A percentile compares a stretch with the other conserved stretches of the same genome.
Evolutionary conservation across 495 filamentous ascomycete species (phyloP).

Genomic region (Neurospora africana): DNA sequence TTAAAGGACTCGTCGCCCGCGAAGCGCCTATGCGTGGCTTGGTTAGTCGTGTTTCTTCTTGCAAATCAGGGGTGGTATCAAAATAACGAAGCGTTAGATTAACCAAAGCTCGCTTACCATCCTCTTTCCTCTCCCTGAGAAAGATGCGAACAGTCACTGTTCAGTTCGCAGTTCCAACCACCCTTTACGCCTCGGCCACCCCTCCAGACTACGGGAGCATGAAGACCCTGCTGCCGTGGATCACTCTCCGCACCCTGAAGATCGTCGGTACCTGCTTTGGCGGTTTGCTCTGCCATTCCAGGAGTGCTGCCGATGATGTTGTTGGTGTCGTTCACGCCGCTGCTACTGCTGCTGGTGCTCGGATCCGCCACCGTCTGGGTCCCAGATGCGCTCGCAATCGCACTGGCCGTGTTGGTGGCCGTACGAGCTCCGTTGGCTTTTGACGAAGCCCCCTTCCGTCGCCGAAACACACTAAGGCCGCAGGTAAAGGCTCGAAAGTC

Average conservation of each 20-base stretch:
- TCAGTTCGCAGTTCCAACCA: constrained; percentile 68
- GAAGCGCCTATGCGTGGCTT: constrained; percentile 47
- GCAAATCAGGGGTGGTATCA: constrained; percentile 11
- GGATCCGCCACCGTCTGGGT: background rate
- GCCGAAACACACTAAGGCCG: constrained; percentile 51
- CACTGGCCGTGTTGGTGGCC: background rate
- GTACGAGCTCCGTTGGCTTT: background rate
- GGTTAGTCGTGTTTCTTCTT: background rate
- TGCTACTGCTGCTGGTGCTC: background rate
- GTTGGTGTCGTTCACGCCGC: background rate
- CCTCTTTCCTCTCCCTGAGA: constrained; percentile 73
- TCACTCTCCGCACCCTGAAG: constrained; percentile 6
- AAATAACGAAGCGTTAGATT: constrained; percentile 6
- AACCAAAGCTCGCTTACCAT: constrained; percentile 50
- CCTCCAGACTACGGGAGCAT: constrained; percentile 47
- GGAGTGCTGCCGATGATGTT: constrained; percentile 4
- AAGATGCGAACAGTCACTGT: constrained; percentile 74
- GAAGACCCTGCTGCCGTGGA: constrained; percentile 18
- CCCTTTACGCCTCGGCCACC: constrained; percentile 59
- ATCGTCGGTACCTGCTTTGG: constrained; percentile 24
- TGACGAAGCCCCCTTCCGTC: constrained; percentile 4
- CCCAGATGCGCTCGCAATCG: background rate
- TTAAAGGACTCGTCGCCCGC: constrained; percentile 63
- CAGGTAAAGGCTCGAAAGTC: constrained; percentile 88
- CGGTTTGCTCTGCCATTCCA: constrained; percentile 8